Conservation (phyloP, 768 basidiomycete species). For the Trametes maxima region DNA sequence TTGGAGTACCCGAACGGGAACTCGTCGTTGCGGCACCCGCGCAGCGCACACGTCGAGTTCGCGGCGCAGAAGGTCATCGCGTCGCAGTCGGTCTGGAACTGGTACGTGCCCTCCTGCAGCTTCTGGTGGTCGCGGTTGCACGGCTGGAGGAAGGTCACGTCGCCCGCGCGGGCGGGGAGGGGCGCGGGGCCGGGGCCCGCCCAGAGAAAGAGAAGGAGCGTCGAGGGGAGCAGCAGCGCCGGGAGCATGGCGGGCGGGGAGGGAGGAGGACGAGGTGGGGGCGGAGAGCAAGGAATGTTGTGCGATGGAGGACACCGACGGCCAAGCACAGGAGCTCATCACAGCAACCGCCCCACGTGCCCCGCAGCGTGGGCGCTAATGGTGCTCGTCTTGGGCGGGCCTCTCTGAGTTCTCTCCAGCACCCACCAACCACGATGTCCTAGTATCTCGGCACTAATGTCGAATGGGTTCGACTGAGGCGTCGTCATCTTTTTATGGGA, state of each 20-base stretch:
- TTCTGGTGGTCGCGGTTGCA: slow-evolving; percentile 63
- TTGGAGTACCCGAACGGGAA: slow-evolving; percentile 71
- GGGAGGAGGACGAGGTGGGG: neutral
- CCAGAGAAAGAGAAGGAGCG: slow-evolving; percentile 41
- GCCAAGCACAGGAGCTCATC: neutral
- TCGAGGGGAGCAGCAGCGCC: slow-evolving; percentile 15
- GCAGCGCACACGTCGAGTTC: slow-evolving; percentile 56
- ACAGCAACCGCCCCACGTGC: slow-evolving; percentile 17
- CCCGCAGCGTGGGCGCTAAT: neutral
- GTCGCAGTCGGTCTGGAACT: slow-evolving; percentile 80
- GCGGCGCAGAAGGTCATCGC: slow-evolving; percentile 63
- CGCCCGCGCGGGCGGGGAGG: slow-evolving; percentile 50
- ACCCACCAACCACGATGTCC: no score
- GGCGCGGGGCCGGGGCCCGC: slow-evolving; percentile 32
- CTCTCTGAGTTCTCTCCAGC: no score
- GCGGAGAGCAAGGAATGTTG: slow-evolving; percentile 12
- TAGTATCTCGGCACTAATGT: no score
- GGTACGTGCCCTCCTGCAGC: slow-evolving; percentile 75
- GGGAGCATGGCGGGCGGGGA: slow-evolving; percentile 13
- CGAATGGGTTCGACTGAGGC: no score
- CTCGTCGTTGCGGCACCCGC: slow-evolving; percentile 75
- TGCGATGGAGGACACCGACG: slow-evolving; percentile 7
- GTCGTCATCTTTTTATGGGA: no score
- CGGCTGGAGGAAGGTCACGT: slow-evolving; percentile 43
- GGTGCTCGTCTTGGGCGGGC: neutral